Conservation (phyloP, 139 green algal genomes). For the Penium margaritaceum region DNA sequence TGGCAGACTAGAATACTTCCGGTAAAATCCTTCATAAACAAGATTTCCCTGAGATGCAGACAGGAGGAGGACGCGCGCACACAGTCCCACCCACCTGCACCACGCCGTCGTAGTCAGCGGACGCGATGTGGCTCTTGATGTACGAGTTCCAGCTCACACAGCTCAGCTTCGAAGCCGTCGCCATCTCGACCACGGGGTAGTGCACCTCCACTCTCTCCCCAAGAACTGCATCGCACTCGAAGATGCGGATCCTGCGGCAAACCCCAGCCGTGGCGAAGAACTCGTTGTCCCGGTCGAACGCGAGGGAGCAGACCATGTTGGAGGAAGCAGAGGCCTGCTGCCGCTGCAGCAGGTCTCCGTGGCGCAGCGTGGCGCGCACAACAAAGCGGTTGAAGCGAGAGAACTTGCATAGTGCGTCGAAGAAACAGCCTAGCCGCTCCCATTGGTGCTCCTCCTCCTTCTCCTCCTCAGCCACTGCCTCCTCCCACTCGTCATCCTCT, state of each 20-base stretch:
- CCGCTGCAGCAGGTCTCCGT: conserved; percentile 55
- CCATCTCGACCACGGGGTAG: conserved; percentile 68
- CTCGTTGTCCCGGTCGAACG: conserved; percentile 78
- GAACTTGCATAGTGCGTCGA: conserved; percentile 55
- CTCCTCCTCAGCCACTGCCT: conserved; percentile 1
- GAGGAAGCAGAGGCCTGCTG: no score
- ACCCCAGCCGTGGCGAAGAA: conserved; percentile 82
- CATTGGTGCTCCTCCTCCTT: background rate
- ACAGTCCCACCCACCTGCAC: conserved; percentile 44
- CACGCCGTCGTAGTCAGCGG: conserved; percentile 72
- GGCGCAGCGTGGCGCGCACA: conserved; percentile 50
- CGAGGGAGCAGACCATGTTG: conserved; percentile 72
- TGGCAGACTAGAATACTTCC: no score
- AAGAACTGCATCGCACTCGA: conserved; percentile 52
- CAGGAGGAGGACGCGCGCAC: no score
- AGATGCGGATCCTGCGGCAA: conserved; percentile 62
- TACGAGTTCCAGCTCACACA: conserved; percentile 76
- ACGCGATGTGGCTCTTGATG: conserved; percentile 62
- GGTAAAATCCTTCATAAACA: no score
- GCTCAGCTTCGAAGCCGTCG: conserved; percentile 58
- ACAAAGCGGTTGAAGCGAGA: conserved; percentile 33
- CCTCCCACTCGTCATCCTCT: background rate
- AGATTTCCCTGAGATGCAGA: no score
- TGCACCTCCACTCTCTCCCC: conserved; percentile 49
- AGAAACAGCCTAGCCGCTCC: conserved; percentile 50